Evolutionary conservation across 768 basidiomycete species (phyloP), one percentile per base, ranked within the genome.

Genomic region (Lentinula boryana): DNA sequence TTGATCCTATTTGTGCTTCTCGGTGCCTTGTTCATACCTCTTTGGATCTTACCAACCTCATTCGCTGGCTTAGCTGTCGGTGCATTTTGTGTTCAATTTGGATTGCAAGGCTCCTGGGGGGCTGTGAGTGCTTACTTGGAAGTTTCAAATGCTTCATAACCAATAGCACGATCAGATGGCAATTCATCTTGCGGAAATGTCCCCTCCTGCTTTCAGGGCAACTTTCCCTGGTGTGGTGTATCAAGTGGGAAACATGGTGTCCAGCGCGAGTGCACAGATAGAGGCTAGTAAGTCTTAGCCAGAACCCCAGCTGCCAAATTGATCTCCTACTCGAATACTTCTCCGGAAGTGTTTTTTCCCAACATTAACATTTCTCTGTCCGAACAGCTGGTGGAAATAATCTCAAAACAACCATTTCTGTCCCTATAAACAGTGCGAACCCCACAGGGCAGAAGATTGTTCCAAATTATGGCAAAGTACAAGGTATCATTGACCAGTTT

Each of bases 31-130:
- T 84, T 84, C 70, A 82, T 84, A 63, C 84, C 83, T 0, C 74
- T 89, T 1, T 89, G 87, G 88, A 85, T 87, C 67, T 63, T 90
- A 23, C 88, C 88, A 7, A 68, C 56, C 46, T 68, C 70, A 8
- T 89, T 89, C 68, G 68, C 76, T 0, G 78, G 74, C 7, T 82
- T 91, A n/a, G 68, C 85, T 4, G 85, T 86, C 0, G 87, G 87
- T 13, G 87, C 86, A 2, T 89, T 89, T 75, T 86, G 79, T 67
- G 68, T 87, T 4, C 87, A 88, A 67, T 80, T 86, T 62, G 86
- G 86, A 56, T 85, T 90, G 1, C 87, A 89, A 69, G 87, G 86
- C 31, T 86, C 86, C 43, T 88, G 85, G 85, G 85, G 85, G 59
- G 81, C 85, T 16, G 84, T 85, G 60, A 63, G 82, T 70, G 1